Conservation (phyloP, 768 basidiomycete species). For the Lanmaoa rubissima region DNA sequence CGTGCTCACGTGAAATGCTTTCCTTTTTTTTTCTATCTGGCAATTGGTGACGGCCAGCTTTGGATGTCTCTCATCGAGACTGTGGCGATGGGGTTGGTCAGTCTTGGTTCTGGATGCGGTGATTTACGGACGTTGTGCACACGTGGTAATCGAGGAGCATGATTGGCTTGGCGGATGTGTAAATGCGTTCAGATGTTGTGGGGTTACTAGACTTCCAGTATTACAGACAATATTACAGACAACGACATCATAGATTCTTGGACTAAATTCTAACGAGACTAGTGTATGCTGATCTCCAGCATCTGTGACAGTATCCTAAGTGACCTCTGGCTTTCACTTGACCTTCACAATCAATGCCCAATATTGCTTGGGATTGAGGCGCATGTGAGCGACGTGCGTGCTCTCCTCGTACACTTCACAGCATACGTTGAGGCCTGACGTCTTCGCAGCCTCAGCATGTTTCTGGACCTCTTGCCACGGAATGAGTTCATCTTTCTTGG, state of each 20-base stretch:
- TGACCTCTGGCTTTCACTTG: background rate
- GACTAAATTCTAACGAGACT: background rate
- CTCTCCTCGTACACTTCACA: constrained; percentile 35
- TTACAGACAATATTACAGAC: background rate
- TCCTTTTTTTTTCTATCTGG: background rate
- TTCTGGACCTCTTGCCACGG: constrained; percentile 27
- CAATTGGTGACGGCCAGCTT: background rate
- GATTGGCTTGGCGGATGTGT: background rate
- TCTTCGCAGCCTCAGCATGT: constrained; percentile 26
- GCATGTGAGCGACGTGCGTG: constrained; percentile 36
- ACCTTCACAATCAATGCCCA: constrained; percentile 20
- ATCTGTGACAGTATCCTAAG: background rate
- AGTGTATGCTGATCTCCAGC: too few species aligned
- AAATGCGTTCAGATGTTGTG: background rate
- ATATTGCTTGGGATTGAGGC: constrained; percentile 28
- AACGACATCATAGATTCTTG: background rate
- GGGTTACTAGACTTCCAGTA: background rate
- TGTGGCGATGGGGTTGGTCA: background rate
- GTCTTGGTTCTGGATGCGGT: background rate
- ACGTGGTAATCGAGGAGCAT: too few species aligned
- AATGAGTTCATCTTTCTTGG: constrained; percentile 31
- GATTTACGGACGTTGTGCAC: background rate
- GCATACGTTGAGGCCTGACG: constrained; percentile 24
- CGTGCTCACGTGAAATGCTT: background rate
- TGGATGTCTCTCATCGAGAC: constrained; percentile 3